A percentile compares a stretch with the other conserved stretches of the same genome.
Conservation (phyloP, 2,329 filamentous ascomycete species). For the Penicillium sp. region DNA sequence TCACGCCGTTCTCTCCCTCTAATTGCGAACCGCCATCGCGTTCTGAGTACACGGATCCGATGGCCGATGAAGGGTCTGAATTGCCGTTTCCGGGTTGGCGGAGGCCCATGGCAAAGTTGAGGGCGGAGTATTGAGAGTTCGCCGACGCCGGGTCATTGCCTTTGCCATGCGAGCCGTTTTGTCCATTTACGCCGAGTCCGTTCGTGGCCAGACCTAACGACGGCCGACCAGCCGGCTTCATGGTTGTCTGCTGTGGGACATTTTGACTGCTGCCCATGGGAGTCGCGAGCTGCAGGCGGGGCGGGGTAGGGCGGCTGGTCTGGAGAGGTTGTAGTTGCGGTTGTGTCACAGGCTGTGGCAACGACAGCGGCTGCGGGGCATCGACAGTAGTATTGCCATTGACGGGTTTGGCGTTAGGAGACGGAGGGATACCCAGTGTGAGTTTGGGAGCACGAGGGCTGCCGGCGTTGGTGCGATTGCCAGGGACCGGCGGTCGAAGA, state of each 20-base stretch:
- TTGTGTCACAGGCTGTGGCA: slow-evolving; percentile 55
- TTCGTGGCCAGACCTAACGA: slow-evolving; percentile 62
- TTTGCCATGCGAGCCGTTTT: slow-evolving; percentile 74
- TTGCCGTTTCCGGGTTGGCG: slow-evolving; percentile 62
- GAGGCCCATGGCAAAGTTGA: slow-evolving; percentile 75
- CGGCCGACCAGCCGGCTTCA: slow-evolving; percentile 52
- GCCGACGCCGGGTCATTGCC: slow-evolving; percentile 81
- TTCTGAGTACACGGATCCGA: slow-evolving; percentile 80
- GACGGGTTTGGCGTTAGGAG: slow-evolving; percentile 76
- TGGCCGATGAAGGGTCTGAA: slow-evolving; percentile 83
- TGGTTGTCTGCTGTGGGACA: slow-evolving; percentile 66
- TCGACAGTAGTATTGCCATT: slow-evolving; percentile 43
- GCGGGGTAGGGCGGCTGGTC: slow-evolving; percentile 61
- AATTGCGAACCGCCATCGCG: slow-evolving; percentile 71
- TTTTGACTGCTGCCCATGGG: slow-evolving; percentile 74
- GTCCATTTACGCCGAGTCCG: slow-evolving; percentile 74
- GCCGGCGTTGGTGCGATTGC: slow-evolving; percentile 59
- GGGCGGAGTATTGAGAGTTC: slow-evolving; percentile 77
- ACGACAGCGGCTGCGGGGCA: slow-evolving; percentile 31
- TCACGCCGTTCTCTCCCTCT: slow-evolving; percentile 79
- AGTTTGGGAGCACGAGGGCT: slow-evolving; percentile 70
- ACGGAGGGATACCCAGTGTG: slow-evolving; percentile 85
- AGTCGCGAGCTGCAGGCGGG: slow-evolving; percentile 80
- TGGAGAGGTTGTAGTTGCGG: slow-evolving; percentile 28
- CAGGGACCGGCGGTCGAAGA: slow-evolving; percentile 77